phyloP scores from a whole-genome alignment of 331 rosid genomes.

The Cydonia oblonga region DNA sequence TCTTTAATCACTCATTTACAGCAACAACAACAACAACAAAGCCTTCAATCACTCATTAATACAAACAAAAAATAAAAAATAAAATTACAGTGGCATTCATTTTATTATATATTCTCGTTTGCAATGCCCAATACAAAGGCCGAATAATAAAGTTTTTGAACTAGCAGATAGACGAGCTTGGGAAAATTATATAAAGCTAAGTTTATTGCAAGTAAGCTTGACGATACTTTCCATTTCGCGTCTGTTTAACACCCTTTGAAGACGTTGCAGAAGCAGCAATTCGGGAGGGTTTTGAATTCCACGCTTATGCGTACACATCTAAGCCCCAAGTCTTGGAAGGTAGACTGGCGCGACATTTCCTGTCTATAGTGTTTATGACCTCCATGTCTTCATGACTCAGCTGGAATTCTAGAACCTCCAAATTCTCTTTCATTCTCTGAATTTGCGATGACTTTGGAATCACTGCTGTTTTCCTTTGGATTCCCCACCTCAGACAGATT shows the following conservation, averaged over 20 bases:
- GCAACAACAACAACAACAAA: no score
- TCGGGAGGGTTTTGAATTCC: neutral
- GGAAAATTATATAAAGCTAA: neutral
- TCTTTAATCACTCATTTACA: no score
- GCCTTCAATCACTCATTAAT: no score
- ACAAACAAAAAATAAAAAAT: no score
- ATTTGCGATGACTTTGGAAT: slow-evolving; percentile 72
- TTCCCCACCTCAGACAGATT: slow-evolving; percentile 68
- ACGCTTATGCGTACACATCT: slow-evolving; percentile 49
- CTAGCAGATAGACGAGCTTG: neutral
- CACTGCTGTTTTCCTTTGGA: slow-evolving; percentile 56
- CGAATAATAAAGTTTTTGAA: neutral
- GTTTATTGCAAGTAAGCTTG: neutral
- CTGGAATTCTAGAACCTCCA: slow-evolving; percentile 53
- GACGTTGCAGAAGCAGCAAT: neutral
- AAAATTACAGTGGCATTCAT: no score
- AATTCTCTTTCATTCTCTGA: slow-evolving; percentile 68
- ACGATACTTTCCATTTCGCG: neutral
- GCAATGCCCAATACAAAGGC: neutral
- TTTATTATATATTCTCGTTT: no score
- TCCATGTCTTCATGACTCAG: slow-evolving; percentile 39
- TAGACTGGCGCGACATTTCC: slow-evolving; percentile 26
- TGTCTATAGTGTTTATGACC: slow-evolving; percentile 19
- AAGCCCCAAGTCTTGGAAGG: slow-evolving; percentile 48
- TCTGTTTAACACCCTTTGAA: neutral